Conservation (phyloP, 352 stramenopile species). For the Phytophthora ohioensis region DNA sequence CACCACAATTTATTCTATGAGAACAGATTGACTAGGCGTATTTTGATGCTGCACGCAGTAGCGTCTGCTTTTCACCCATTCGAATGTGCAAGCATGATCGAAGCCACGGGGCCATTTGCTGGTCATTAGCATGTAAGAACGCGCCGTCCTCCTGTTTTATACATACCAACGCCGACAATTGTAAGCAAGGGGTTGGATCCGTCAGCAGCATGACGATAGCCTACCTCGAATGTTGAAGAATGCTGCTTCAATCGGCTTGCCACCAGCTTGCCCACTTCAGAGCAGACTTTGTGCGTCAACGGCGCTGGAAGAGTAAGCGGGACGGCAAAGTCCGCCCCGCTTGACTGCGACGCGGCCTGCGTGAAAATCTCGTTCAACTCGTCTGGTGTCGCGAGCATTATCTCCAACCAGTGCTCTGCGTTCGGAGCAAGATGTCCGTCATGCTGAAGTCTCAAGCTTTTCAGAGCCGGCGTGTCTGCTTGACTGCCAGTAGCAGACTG, state of each 20-base stretch:
- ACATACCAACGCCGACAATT: not conserved
- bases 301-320: conserved; percentile 43
- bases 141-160: conserved; percentile 56
- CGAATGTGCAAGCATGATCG: conserved; percentile 72
- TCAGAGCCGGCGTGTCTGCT: conserved; percentile 26
- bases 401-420: conserved; percentile 63
- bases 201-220: not conserved
- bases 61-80: conserved; percentile 71
- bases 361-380: conserved; percentile 59
- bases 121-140: conserved; percentile 54
- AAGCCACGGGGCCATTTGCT: conserved; percentile 70
- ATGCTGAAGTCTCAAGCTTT: conserved; percentile 44
- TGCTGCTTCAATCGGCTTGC: conserved; percentile 33
- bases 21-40: conserved; percentile 12
- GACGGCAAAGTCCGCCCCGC: conserved; percentile 5
- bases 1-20: conserved; percentile 43
- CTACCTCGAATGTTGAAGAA: conserved; percentile 48
- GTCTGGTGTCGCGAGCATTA: conserved; percentile 52
- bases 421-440: conserved; percentile 44
- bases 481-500: conserved; percentile 27
- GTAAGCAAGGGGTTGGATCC: not conserved
- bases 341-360: conserved; percentile 25
- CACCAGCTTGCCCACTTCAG: conserved; percentile 34
- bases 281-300: conserved; percentile 35
- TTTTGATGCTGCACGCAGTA: conserved; percentile 29